phyloP scores from a whole-genome alignment of 2,329 filamentous ascomycete genomes.

The Colletotrichum navitas region DNA sequence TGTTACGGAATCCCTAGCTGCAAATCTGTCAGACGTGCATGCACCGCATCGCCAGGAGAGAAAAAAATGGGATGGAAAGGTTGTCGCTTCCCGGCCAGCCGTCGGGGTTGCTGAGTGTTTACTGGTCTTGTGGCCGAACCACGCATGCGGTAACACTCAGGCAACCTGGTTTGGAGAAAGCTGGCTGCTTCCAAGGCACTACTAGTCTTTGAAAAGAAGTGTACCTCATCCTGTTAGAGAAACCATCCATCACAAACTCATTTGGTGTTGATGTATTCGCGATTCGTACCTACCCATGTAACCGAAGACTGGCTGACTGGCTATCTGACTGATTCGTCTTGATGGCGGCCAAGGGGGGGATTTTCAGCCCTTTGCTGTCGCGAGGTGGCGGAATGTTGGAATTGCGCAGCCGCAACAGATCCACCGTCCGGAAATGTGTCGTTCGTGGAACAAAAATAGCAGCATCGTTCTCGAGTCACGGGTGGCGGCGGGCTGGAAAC shows the following conservation, averaged over 20 bases:
- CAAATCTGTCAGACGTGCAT: conserved; percentile 37
- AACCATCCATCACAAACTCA: not conserved
- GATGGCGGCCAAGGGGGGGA: conserved; percentile 1
- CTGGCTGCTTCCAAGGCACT: not conserved
- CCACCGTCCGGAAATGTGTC: not conserved
- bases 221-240: conserved; percentile 24
- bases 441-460: conserved; percentile 17
- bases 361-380: not conserved
- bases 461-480: conserved; percentile 4
- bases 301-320: not conserved
- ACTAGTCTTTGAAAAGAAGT: conserved; percentile 2
- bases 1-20: conserved; percentile 5
- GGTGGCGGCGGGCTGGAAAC: conserved; percentile 10
- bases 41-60: conserved; percentile 18
- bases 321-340: conserved; percentile 1
- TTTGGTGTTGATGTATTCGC: too few species aligned
- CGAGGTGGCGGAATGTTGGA: conserved; percentile 14
- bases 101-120: conserved; percentile 3
- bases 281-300: too few species aligned
- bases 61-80: conserved; percentile 28
- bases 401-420: conserved; percentile 5
- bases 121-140: not conserved
- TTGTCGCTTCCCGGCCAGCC: conserved; percentile 21
- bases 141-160: not conserved
- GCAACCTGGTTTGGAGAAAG: conserved; percentile 12